phyloP scores from a whole-genome alignment of 2,329 filamentous ascomycete genomes.

The Neodidymelliopsis sp. region DNA sequence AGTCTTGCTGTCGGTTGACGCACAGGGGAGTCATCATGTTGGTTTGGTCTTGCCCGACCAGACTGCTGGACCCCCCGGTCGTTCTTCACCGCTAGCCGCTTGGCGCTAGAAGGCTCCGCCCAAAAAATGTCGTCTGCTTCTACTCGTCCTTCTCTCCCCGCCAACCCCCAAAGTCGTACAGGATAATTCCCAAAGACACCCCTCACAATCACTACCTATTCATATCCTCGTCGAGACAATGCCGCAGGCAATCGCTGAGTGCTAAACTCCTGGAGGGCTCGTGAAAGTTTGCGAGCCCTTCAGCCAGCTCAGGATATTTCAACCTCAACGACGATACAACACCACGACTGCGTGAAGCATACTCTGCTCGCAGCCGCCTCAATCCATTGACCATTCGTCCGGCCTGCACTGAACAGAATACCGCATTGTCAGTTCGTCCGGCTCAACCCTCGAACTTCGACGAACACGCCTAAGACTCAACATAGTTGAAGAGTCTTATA shows the following conservation, averaged over 20 bases:
- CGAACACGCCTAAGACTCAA: constrained; percentile 39
- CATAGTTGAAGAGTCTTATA: constrained; percentile 48
- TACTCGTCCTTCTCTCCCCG: constrained; percentile 41
- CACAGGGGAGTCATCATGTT: constrained; percentile 33
- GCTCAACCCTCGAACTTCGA: constrained; percentile 45
- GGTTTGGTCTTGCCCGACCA: constrained; percentile 18
- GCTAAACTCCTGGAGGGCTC: constrained; percentile 84
- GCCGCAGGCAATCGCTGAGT: constrained; percentile 62
- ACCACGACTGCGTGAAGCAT: constrained; percentile 46
- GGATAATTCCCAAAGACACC: constrained; percentile 34
- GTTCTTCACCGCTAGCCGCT: constrained; percentile 26
- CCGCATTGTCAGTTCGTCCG: constrained; percentile 44
- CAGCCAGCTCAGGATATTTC: constrained; percentile 81
- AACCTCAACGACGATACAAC: constrained; percentile 58
- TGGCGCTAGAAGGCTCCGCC: constrained; percentile 31
- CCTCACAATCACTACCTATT: constrained; percentile 31
- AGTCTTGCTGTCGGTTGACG: constrained; percentile 17
- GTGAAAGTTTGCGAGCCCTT: constrained; percentile 63
- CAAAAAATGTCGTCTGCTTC: constrained; percentile 35
- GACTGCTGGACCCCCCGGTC: constrained; percentile 23
- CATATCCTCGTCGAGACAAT: constrained; percentile 56
- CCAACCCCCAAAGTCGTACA: constrained; percentile 52
- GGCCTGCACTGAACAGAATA: constrained; percentile 40
- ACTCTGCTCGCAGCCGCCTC: constrained; percentile 40
- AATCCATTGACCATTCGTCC: constrained; percentile 43